Evolutionary conservation across 305 asterid species (phyloP), one percentile per base, ranked within the genome.

Genomic region (Petunia hybrid): DNA sequence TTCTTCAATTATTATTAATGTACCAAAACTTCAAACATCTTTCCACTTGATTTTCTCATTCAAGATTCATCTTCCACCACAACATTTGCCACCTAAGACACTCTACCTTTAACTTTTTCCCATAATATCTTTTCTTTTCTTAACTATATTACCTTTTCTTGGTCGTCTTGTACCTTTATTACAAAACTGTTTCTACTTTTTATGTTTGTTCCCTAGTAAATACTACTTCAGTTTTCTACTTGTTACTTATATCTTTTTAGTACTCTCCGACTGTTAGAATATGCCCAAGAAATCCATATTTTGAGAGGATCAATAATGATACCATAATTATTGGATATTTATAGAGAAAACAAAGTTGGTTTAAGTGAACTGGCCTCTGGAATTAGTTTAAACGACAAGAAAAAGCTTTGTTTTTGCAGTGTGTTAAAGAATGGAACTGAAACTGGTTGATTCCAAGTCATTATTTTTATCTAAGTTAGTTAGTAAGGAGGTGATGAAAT

Each of bases 361-460:
- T 63, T 35, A n/a, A 63, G 2, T 4, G 68, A n/a, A 35, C n/a
- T 8, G 41, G 40, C 42, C 68, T 63, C 35, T 57, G 74, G 64
- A 22, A 8, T 31, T 71, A 46, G 55, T 43, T 74, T 31, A 48
- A 74, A 43, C 38, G 57, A 73, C 73, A 22, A 59, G 66, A 76
- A 80, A 73, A 56, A 73, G 62, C 57, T 64, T 63, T 69, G 62
- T 60, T 59, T 83, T 78, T 56, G 83, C 61, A 84, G 84, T 51
- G 81, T 36, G 48, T n/a, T 69, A 65, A 62, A 56, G 53, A 63
- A 42, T 56, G 80, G 51, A 13, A 38, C 67, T 80, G 43, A 46
- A 75, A 87, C 89, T 85, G 80, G 77, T 84, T 61, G 83, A 81
- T 60, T 84, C 86, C 70, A 84, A 90, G 80, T 84, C 89, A 53